Evolutionary conservation across 1,284 basidiomycete species (phyloP).

Genomic region (Heliocybe sulcata): DNA sequence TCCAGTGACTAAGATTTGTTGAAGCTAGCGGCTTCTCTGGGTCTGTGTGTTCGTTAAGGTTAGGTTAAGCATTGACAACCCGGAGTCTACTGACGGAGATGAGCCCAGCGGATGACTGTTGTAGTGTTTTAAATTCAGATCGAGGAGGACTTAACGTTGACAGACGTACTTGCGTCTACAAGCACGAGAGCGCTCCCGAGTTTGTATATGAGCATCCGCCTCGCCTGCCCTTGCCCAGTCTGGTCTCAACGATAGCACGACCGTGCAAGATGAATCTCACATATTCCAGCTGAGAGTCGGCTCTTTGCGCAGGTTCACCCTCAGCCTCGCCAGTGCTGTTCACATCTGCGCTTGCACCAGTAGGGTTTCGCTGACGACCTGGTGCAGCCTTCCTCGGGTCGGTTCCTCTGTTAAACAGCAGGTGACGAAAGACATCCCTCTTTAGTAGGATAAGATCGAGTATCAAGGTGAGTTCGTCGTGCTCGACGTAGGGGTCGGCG

Average conservation of each 20-base stretch:
- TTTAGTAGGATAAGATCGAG: slow-evolving; percentile 87
- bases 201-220: slow-evolving; percentile 48
- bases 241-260: neutral
- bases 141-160: slow-evolving; percentile 2
- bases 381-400: slow-evolving; percentile 41
- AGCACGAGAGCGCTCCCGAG: slow-evolving; percentile 51
- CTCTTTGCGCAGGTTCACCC: slow-evolving; percentile 6
- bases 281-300: slow-evolving; percentile 12
- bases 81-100: slow-evolving; percentile 39
- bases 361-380: slow-evolving; percentile 6
- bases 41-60: slow-evolving; percentile 15
- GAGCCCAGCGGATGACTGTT: slow-evolving; percentile 70
- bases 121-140: slow-evolving; percentile 4
- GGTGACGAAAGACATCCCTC: slow-evolving; percentile 79
- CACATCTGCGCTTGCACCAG: slow-evolving; percentile 9
- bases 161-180: slow-evolving; percentile 61
- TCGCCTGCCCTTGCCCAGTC: slow-evolving; percentile 27
- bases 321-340: slow-evolving; percentile 4
- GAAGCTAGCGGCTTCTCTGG: neutral
- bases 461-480: slow-evolving; percentile 70
- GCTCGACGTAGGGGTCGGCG: slow-evolving; percentile 87
- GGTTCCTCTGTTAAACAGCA: slow-evolving; percentile 82
- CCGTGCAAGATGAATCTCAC: slow-evolving; percentile 5
- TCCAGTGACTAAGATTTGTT: slow-evolving; percentile 2
- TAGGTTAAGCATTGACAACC: slow-evolving; percentile 2